Base-by-base conservation (phyloP, 768 basidiomycete species). In the Boletus bicolor region DNA sequence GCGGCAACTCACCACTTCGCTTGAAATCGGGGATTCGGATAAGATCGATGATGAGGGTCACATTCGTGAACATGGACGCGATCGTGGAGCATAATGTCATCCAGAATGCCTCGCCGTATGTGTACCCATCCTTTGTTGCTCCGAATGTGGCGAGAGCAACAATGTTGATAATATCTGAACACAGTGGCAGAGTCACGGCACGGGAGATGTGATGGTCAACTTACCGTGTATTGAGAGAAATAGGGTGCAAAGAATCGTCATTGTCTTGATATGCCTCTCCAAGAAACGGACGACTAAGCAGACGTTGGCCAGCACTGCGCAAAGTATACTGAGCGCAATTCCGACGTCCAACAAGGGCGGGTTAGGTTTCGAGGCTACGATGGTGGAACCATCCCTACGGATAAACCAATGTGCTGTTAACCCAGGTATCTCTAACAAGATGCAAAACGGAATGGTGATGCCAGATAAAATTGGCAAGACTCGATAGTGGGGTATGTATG, bases 371-470 rank as follows among this genome's bases (percentile, higher is more conserved):
- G 68, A 75, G 36, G 86, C 79, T 1, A 85, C 71, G 5, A 73
- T 68, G 19, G 73, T 66, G 30, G 42, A 21, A 14, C 53, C 56
- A 32, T 75, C 71, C 0, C 82, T 89, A 7, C 78, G 78, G 54
- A 87, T 79, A 58, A 85, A 89, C 89, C 88, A 89, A 50, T 80
- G 78, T 55, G 84, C 85, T 1, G 89, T 92, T 11, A 92, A 71
- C 15, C 87, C 86, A 1, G 91, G 91, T 30, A 93, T 89, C 62
- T 88, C 87, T 32, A 93, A 76, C n/a, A 93, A 76, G 47, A 92
- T 87, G 17, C 86, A 81, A 63, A 93, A 90, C 0, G 89, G 87
- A 37, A 89, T 82, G 56, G 84, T 67, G 39, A 87, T 75, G 19
- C 85, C 86, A 14, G 88, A 83, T 9, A 89, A 54, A 41, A 90